These are phyloP conservation scores for Leishmania martiniquensis DNA, from an alignment of 208 protist species.

Conservation along the genomic window DNA sequence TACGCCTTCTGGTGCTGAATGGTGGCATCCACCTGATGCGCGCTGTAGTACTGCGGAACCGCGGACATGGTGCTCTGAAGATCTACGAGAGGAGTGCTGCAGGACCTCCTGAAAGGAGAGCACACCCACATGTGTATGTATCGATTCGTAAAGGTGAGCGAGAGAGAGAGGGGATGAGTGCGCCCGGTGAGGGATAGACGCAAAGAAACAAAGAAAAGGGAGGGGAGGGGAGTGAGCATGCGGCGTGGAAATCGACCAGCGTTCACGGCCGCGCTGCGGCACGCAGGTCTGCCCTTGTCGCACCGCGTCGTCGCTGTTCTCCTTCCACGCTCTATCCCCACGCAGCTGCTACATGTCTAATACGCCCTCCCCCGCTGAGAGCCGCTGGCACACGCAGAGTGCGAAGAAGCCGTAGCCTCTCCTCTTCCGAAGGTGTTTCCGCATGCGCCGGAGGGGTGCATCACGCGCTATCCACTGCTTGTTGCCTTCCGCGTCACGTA, in stretches of 20 bases:
- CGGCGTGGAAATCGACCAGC: background rate
- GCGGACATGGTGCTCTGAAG: conserved; percentile 35
- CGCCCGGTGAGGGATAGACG: background rate
- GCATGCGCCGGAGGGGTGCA: background rate
- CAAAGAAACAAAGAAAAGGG: background rate
- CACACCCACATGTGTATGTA: background rate
- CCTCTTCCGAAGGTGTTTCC: background rate
- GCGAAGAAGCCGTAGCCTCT: too few relatives aligned
- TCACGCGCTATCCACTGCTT: background rate
- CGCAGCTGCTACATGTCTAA: too few relatives aligned
- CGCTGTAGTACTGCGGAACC: conserved; percentile 68
- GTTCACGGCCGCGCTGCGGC: background rate
- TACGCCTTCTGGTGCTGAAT: conserved; percentile 93
- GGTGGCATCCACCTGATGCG: conserved; percentile 78
- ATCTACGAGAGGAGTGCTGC: background rate
- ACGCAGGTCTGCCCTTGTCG: background rate
- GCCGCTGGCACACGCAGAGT: too few relatives aligned
- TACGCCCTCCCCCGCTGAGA: too few relatives aligned
- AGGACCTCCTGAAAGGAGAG: conserved; percentile 13
- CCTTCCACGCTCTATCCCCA: too few relatives aligned
- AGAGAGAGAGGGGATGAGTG: too few relatives aligned
- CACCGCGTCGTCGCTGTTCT: too few relatives aligned
- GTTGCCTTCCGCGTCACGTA: background rate
- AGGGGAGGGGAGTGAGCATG: background rate
- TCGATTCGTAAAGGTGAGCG: background rate